phyloP scores from a whole-genome alignment of 2,329 filamentous ascomycete species.

The Microascus cirrosus region DNA sequence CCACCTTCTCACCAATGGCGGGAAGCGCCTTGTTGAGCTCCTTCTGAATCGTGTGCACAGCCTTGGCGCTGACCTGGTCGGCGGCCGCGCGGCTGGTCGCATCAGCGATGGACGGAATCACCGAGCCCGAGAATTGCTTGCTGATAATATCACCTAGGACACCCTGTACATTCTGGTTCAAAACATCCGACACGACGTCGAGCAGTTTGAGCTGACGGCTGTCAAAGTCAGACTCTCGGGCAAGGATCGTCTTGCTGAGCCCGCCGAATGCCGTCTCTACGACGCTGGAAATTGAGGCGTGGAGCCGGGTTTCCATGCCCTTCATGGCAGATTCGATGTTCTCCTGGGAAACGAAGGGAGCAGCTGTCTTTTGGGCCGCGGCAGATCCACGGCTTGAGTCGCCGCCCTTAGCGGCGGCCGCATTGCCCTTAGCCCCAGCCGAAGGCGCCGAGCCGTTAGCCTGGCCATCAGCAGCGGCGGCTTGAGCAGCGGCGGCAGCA shows the following conservation, averaged over 20 bases:
- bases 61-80: constrained; percentile 60
- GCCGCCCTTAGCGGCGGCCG: constrained; percentile 18
- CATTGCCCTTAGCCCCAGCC: constrained; percentile 18
- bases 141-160: constrained; percentile 68
- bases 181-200: constrained; percentile 46
- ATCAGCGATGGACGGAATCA: constrained; percentile 64
- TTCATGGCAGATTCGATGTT: constrained; percentile 42
- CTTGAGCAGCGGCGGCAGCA: constrained; percentile 18
- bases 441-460: constrained; percentile 24
- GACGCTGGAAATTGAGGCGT: constrained; percentile 34
- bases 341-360: constrained; percentile 25
- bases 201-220: constrained; percentile 42
- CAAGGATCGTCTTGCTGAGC: constrained; percentile 52
- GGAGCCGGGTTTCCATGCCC: constrained; percentile 40
- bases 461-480: constrained; percentile 26
- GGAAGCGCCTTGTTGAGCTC: constrained; percentile 66
- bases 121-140: constrained; percentile 60
- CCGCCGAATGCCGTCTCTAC: constrained; percentile 43
- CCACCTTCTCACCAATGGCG: constrained; percentile 31
- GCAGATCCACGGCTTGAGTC: constrained; percentile 6
- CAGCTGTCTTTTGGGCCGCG: constrained; percentile 9
- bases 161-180: constrained; percentile 55
- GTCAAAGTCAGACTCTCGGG: constrained; percentile 39
- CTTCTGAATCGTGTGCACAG: constrained; percentile 53
- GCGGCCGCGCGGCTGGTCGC: constrained; percentile 58